Conservation (phyloP, 495 filamentous ascomycete genomes). For the Penicillium riverlandense region DNA sequence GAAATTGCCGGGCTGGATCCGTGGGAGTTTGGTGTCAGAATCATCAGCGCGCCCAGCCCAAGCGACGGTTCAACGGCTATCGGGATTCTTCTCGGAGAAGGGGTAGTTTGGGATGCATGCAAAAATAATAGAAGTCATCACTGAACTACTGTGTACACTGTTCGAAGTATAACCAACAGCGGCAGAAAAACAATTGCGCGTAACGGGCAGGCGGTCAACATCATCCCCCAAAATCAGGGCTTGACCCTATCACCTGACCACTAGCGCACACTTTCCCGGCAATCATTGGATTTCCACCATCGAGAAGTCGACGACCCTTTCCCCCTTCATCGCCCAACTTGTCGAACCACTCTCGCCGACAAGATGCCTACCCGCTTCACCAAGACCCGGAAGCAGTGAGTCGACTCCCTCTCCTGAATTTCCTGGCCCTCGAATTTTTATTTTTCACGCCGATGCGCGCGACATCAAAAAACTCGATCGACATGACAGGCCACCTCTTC, state of each 20-base stretch:
- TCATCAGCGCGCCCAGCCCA: conserved; percentile 18
- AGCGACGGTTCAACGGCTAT: conserved; percentile 21
- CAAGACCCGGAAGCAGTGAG: conserved; percentile 80
- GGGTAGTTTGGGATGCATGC: neutral
- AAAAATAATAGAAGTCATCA: too few relatives aligned
- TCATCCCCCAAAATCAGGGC: conserved; percentile 11
- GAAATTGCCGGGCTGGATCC: conserved; percentile 90
- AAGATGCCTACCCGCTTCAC: conserved; percentile 77
- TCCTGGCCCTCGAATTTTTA: conserved; percentile 9
- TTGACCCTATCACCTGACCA: conserved; percentile 30
- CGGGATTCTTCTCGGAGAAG: conserved; percentile 27
- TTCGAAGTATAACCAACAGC: neutral
- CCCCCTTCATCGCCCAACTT: conserved; percentile 40
- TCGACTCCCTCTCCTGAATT: conserved; percentile 21
- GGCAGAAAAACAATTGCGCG: neutral
- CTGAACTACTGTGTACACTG: neutral
- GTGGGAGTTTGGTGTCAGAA: conserved; percentile 29
- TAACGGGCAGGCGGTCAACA: too few relatives aligned
- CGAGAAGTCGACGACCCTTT: conserved; percentile 27
- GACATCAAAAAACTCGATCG: conserved; percentile 2
- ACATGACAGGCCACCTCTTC: conserved; percentile 6
- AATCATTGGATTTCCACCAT: conserved; percentile 36
- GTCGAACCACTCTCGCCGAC: conserved; percentile 40
- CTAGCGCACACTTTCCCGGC: conserved; percentile 38
- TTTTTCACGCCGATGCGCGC: conserved; percentile 4